Base-by-base conservation (phyloP, 78 protist species). In the Mantamonas sphyraenae region DNA sequence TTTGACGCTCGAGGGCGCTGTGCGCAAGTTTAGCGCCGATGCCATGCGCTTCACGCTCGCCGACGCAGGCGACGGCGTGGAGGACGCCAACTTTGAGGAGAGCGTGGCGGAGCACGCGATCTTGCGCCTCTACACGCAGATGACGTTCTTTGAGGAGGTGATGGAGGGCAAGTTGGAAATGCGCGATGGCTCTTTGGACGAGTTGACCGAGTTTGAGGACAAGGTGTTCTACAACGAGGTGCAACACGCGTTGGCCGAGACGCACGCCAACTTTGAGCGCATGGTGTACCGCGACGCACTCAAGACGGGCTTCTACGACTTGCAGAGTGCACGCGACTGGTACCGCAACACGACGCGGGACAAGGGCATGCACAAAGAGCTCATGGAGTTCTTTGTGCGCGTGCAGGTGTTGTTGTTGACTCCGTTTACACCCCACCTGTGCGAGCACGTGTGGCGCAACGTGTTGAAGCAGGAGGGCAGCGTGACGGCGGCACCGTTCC, bases 391-490 rank as follows among this genome's bases (percentile, higher is more conserved):
- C 34, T 97, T 64, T 80, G 56, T 94, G 34, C 81, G 80, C 43
- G n/a, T 57, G 38, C 90, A 85, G 68, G 76, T 92, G 59, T 22
- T 92, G 7, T 47, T 93, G 58, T 51, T 97, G 66, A 40, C 90
- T 50, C 99, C 99, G 42, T 77, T 98, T 64, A 58, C 90, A 63
- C 97, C 99, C 42, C 99, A 97, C 90, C 63, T 24, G 30, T 14
- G 86, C 47, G 99, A 98, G 80, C 75, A 92, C 66, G 19, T 98
- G 40, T 98, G 98, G 98, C n/a, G n/a, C n/a, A n/a, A n/a, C n/a
- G n/a, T n/a, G n/a, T n/a, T n/a, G n/a, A n/a, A n/a, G n/a, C n/a
- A n/a, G n/a, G n/a, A n/a, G n/a, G n/a, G n/a, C n/a, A n/a, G n/a
- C n/a, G n/a, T n/a, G n/a, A n/a, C n/a, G n/a, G n/a, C n/a, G n/a